A percentile compares a stretch with the other conserved stretches of the same genome.
phyloP scores from a whole-genome alignment of 2,329 filamentous ascomycete genomes.

The Ophiostoma ips region DNA sequence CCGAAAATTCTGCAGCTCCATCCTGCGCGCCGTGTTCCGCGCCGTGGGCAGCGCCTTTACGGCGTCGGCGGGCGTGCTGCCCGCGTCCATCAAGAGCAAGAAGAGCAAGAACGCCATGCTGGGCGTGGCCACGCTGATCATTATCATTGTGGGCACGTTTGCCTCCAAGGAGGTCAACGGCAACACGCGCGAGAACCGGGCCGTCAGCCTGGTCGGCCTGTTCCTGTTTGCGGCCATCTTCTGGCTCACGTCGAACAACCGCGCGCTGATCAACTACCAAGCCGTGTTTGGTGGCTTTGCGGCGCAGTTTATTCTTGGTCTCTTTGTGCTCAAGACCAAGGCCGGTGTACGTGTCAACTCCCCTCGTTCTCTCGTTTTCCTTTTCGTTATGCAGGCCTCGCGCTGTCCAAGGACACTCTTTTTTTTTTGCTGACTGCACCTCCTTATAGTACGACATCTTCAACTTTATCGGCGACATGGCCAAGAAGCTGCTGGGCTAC shows the following conservation, averaged over 20 bases:
- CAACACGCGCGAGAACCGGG: conserved; percentile 70
- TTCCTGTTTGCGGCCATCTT: conserved; percentile 53
- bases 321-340: conserved; percentile 72
- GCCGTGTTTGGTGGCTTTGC: conserved; percentile 83
- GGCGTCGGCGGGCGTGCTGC: background rate
- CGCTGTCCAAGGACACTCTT: no score
- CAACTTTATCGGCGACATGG: conserved; percentile 68
- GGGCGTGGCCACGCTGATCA: conserved; percentile 48
- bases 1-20: background rate
- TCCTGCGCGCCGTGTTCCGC: background rate
- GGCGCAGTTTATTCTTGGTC: conserved; percentile 71
- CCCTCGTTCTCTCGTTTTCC: background rate
- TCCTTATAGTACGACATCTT: conserved; percentile 71
- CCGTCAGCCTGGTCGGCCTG: conserved; percentile 68
- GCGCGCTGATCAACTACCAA: conserved; percentile 53
- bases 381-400: no score
- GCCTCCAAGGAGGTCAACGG: conserved; percentile 54
- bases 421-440: background rate
- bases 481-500: conserved; percentile 61
- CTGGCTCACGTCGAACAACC: conserved; percentile 57
- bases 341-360: conserved; percentile 44
- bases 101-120: conserved; percentile 2
- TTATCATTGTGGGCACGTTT: conserved; percentile 69
- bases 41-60: background rate
- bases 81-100: background rate